A percentile compares a stretch with the other conserved stretches of the same genome.
These are phyloP conservation scores for Lasiodiplodia gonubiensis DNA, from an alignment of 2,329 filamentous ascomycete genomes.

Conservation along the genomic window DNA sequence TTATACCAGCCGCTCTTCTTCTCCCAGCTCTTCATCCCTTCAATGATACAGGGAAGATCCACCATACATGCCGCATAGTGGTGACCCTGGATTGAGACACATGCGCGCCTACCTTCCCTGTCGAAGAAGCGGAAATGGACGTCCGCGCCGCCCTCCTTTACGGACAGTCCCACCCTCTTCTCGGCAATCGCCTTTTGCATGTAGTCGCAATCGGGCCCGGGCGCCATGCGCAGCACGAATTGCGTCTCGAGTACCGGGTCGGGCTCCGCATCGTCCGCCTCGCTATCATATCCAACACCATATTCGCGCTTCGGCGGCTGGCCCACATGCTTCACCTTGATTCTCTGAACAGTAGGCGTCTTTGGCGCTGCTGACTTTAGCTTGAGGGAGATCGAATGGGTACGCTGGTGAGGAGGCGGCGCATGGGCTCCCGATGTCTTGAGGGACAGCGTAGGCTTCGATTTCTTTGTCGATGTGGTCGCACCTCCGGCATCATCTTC, in stretches of 20 bases:
- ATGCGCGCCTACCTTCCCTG: constrained; percentile 72
- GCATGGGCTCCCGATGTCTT: constrained; percentile 8
- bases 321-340: constrained; percentile 56
- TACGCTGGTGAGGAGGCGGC: constrained; percentile 13
- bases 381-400: constrained; percentile 48
- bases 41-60: constrained; percentile 84
- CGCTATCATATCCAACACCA: constrained; percentile 94
- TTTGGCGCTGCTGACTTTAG: constrained; percentile 57
- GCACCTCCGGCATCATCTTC: constrained; percentile 43
- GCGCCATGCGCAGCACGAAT: constrained; percentile 85
- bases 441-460: constrained; percentile 22
- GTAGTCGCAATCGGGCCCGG: constrained; percentile 85
- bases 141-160: constrained; percentile 72
- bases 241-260: constrained; percentile 91
- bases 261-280: constrained; percentile 85
- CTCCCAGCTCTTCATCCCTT: constrained; percentile 94
- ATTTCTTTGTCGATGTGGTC: constrained; percentile 38
- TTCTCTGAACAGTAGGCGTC: constrained; percentile 15
- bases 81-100: constrained; percentile 71
- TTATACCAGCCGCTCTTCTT: constrained; percentile 83
- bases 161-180: constrained; percentile 73
- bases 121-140: constrained; percentile 82
- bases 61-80: constrained; percentile 80
- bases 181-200: constrained; percentile 77
- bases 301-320: constrained; percentile 70